Evolutionary conservation across 1,284 basidiomycete genomes (phyloP), one percentile per base, ranked within the genome.

Genomic region (Gomphus bonarii): DNA sequence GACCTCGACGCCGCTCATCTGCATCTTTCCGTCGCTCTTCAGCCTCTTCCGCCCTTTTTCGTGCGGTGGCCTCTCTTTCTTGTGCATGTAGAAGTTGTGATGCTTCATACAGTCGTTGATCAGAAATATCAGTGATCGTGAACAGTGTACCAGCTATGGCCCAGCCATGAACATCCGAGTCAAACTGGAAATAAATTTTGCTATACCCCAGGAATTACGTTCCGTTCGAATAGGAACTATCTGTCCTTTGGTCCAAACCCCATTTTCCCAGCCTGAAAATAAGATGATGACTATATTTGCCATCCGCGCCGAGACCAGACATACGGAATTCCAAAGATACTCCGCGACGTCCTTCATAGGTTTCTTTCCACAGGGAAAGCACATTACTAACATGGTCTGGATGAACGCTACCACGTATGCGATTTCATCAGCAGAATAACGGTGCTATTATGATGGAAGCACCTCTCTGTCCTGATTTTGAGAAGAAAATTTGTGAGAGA

Each of bases 1-100:
- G 65, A 43, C 59, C 63, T 40, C 65, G 58, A 42, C 65, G 61
- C 38, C 65, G 61, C 56, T 65, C 63, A 47, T 66, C 65, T 33
- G 65, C 65, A 38, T 64, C 64, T 48, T 58, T 57, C 28, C 62
- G 58, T 50, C 63, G 57, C 53, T 61, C 58, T 38, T 65, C 64
- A 6, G 64, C 63, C 47, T 66, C 65, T 54, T 63, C 64, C 18
- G 65, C 65, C 8, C 63, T 58, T 57, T 58, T 55, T 28, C 63
- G 62, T 9, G 65, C 64, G 18, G 60, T 57, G 9, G 61, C 63
- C 49, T 66, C 65, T 51, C 63, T 49, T 58, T 65, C 64, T 59
- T 65, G 60, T 5, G 63, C 65, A 40, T 65, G 63, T 14, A 60
- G 56, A 40, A 66, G 58, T 31, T 64, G 54, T 28, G 64, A 58